Evolutionary conservation across 1,284 basidiomycete genomes (phyloP), one percentile per base, ranked within the genome.

Genomic region (Takashimella koratensis): DNA sequence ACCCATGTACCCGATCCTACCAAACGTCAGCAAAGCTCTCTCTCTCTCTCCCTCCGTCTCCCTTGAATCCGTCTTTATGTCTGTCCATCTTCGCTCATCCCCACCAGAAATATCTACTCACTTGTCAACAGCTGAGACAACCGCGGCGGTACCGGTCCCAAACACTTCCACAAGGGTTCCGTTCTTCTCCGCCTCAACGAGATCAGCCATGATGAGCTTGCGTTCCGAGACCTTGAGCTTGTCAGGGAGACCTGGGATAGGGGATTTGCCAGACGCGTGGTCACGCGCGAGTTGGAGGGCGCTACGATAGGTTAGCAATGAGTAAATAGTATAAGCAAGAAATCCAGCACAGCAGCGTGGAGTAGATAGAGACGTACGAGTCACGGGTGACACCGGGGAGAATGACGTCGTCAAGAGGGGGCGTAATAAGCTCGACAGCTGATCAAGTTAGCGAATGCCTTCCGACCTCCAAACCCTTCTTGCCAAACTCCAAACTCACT

Each of bases 371-470:
- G 6, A 61, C 65, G 55, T 30, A 69, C 63, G 89, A 92, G 76
- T 97, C 92, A 58, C 95, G 86, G 6, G 94, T 98, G 19, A 99
- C 88, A 58, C 95, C 95, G 11, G 95, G 94, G 13, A 99, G 86
- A 67, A 98, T 93, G 81, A 96, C 87, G 52, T 94, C 94, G 68
- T 91, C 90, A 41, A 98, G 81, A 4, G 94, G 91, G 10, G 95
- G 93, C 0, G 93, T 95, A 47, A 91, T 85, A 55, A 96, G 84
- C 74, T 95, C 91, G 49, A 80, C 76, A 11, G 78, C 86, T 86
- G 57, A 19, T 8, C 10, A 36, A 16, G 30, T 36, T 36, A 16
- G 30, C 12, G 49, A 30, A 20, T 39, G 21, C 39, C 44, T 20
- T 25, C 21, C 11, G 20, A 10, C 3, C 8, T 36, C n/a, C n/a